Conservation (phyloP, 345 rosid genomes). For the Toxicodendron radicans region DNA sequence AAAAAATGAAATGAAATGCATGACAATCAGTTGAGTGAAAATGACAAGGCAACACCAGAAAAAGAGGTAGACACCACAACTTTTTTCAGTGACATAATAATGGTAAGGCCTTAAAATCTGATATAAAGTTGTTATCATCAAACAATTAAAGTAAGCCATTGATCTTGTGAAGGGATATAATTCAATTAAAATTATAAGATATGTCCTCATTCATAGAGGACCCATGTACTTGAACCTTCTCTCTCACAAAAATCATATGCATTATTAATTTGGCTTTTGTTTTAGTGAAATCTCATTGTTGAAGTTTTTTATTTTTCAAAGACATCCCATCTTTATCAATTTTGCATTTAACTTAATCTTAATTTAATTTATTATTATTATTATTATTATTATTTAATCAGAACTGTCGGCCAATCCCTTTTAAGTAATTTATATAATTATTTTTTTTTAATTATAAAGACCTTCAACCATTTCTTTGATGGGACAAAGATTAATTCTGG, state of each 20-base stretch:
- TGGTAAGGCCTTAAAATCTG: slow-evolving; percentile 38
- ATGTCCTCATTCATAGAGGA: background rate
- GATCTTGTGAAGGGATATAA: slow-evolving; percentile 9
- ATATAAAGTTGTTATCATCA: slow-evolving; percentile 23
- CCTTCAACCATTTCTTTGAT: too few relatives aligned
- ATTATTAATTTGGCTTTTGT: slow-evolving; percentile 4
- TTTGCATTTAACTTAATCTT: too few relatives aligned
- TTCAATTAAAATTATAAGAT: background rate
- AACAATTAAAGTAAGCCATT: slow-evolving; percentile 10
- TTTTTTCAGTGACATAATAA: slow-evolving; percentile 3
- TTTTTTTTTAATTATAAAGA: too few relatives aligned
- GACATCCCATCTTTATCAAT: background rate
- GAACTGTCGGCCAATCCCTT: too few relatives aligned
- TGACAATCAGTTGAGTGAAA: slow-evolving; percentile 33
- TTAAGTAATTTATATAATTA: too few relatives aligned
- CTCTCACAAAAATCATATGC: slow-evolving; percentile 8
- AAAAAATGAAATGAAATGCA: slow-evolving; percentile 15
- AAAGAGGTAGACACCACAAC: slow-evolving; percentile 37
- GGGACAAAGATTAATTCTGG: too few relatives aligned
- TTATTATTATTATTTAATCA: too few relatives aligned
- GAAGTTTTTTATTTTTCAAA: background rate
- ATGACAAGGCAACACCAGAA: slow-evolving; percentile 46
- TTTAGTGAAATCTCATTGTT: too few relatives aligned
- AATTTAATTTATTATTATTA: too few relatives aligned
- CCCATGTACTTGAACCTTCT: slow-evolving; percentile 42